Evolutionary conservation across 2,329 filamentous ascomycete species (phyloP), one percentile per base, ranked within the genome.

Genomic region (Aspergillus jensenii): DNA sequence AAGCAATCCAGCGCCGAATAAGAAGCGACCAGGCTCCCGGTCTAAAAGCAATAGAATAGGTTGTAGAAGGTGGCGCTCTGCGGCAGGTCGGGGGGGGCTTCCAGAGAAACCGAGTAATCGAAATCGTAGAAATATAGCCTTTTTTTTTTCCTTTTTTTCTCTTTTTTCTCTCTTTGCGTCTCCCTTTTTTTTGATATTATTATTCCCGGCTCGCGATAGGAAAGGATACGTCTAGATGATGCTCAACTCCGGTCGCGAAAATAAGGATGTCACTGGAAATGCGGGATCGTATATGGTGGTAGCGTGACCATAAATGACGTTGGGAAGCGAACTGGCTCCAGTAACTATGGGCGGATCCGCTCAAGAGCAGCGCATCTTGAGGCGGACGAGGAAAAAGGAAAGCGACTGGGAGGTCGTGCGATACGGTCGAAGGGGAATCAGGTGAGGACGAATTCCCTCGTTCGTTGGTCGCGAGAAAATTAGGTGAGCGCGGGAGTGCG

Each of bases 301-400:
- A 70, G 68, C 65, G 69, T 71, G 69, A 72, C 61, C 66, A 68
- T 65, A 47, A 53, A 70, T 71, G 67, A 72, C 65, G 69, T 69
- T 69, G 64, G 55, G 58, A 64, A 68, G 65, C 65, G 66, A 67
- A 62, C 65, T 61, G 65, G 58, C 59, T 60, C 62, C 61, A 60
- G 58, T 58, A 60, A 60, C 47, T 62, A 61, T 63, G 59, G 60
- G 62, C 58, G 61, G 55, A 61, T 65, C 63, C 62, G 67, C 58
- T 71, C 61, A 73, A 60, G 66, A 65, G 59, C 59, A 64, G 62
- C 65, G 62, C 66, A 68, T 68, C 62, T 65, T 68, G 62, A 57
- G 55, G 46, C 52, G 47, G 60, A 58, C 57, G 41, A 58, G 59
- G 47, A 31, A 19, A 51, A 55, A 48, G 43, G 55, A 33, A 50